A percentile compares a stretch with the other conserved stretches of the same genome.
Conservation (phyloP, 2,329 filamentous ascomycete genomes). For the Pseudogymnoascus sp. region DNA sequence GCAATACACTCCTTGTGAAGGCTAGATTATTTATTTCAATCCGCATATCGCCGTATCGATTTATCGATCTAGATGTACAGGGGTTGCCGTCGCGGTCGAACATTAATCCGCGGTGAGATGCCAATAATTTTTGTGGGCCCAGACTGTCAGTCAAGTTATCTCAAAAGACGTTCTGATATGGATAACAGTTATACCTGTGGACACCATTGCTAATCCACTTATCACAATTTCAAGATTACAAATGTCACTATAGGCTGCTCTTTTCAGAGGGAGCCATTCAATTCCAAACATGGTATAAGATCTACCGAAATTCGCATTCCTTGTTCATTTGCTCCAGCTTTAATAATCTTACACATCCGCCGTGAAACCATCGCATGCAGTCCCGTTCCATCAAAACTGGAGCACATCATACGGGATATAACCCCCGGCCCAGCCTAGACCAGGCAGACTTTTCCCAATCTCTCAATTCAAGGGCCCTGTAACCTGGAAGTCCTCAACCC, state of each 20-base stretch:
- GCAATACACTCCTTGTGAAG: neutral
- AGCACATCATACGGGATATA: neutral
- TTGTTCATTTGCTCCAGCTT: neutral
- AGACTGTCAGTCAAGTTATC: neutral
- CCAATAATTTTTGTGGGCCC: too few relatives aligned
- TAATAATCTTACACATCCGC: neutral
- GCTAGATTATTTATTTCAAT: slow-evolving; percentile 1
- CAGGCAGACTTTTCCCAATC: neutral
- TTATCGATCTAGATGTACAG: neutral
- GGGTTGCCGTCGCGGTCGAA: neutral
- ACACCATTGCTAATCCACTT: neutral
- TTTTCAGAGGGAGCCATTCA: neutral
- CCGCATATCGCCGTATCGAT: neutral
- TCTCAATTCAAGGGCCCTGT: neutral
- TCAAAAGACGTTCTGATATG: neutral
- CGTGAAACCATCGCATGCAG: neutral
- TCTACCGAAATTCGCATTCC: neutral
- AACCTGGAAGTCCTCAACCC: neutral
- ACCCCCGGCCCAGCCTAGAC: neutral
- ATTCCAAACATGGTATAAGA: neutral
- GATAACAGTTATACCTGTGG: neutral
- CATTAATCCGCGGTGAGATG: neutral
- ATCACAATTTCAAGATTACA: neutral
- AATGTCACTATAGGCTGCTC: neutral
- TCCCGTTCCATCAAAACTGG: neutral